Percentiles rank a stretch among this genome's conserved stretches.
These are phyloP conservation scores for Carex myosuroides DNA, from an alignment of 176 grass and related monocot species.

Conservation along the genomic window DNA sequence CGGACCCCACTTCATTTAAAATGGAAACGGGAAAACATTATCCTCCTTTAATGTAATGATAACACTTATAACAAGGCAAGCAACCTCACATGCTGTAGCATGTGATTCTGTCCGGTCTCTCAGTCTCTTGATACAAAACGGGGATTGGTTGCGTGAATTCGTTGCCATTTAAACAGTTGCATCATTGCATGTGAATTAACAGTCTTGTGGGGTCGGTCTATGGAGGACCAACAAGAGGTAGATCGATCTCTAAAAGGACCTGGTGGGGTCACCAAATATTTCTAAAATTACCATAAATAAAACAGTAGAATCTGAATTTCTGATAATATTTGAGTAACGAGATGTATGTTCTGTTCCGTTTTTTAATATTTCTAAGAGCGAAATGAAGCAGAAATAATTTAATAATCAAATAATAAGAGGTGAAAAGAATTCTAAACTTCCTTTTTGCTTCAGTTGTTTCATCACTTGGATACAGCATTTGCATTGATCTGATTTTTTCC, in stretches of 20 bases:
- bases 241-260: neutral
- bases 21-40: neutral
- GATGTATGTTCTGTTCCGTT: neutral
- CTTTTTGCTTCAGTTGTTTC: neutral
- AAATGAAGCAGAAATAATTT: neutral
- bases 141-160: neutral
- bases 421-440: neutral
- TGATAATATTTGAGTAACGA: no score
- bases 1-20: neutral
- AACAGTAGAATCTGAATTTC: no score
- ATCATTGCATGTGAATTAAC: conserved; percentile 23
- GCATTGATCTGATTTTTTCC: neutral
- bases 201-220: neutral
- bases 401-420: neutral
- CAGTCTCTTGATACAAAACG: neutral
- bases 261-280: neutral
- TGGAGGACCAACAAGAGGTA: no score
- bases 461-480: neutral
- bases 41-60: neutral
- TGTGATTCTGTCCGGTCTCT: conserved; percentile 1
- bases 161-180: conserved; percentile 12
- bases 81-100: conserved; percentile 17
- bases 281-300: no score
- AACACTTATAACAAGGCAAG: conserved; percentile 5
- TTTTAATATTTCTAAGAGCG: neutral